These are phyloP conservation scores for Klebsormidium nitens DNA, from an alignment of 139 green algal genomes.

Conservation along the genomic window DNA sequence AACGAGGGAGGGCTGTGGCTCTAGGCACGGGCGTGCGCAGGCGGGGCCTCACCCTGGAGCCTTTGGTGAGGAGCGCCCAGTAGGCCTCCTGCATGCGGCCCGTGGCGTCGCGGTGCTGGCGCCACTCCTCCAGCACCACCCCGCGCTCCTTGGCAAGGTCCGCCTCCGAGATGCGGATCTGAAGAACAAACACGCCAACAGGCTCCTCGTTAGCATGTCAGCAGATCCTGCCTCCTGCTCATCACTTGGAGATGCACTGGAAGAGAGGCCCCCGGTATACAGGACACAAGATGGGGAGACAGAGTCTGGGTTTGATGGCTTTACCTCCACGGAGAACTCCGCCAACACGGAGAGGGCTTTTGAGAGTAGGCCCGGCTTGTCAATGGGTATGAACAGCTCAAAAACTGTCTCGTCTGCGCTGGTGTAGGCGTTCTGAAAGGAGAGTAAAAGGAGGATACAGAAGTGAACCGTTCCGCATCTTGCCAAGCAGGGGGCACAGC, in stretches of 20 bases:
- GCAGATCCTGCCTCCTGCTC: too few relatives aligned
- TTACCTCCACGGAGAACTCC: constrained; percentile 72
- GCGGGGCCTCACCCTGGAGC: constrained; percentile 13
- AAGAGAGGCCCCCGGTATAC: too few relatives aligned
- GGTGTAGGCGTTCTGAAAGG: constrained; percentile 78
- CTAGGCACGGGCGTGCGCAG: too few relatives aligned
- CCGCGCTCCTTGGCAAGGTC: constrained; percentile 81
- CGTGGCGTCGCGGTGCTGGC: constrained; percentile 51
- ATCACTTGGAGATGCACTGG: too few relatives aligned
- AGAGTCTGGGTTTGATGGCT: not conserved
- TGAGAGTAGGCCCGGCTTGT: constrained; percentile 53
- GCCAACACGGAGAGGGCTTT: constrained; percentile 62
- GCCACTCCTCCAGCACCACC: constrained; percentile 83
- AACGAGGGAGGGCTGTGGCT: too few relatives aligned
- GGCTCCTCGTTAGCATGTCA: too few relatives aligned
- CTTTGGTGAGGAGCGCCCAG: constrained; percentile 75
- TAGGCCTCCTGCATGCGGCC: constrained; percentile 67
- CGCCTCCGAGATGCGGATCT: constrained; percentile 41
- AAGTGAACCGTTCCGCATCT: too few relatives aligned
- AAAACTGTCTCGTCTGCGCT: constrained; percentile 70
- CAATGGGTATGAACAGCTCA: constrained; percentile 55
- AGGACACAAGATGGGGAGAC: not conserved
- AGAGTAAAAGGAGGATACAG: too few relatives aligned
- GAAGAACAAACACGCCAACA: too few relatives aligned
- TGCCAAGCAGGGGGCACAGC: too few relatives aligned